Evolutionary conservation across 306 rosid genomes (phyloP), one percentile per base, ranked within the genome.

Genomic region (Pyrus communis): DNA sequence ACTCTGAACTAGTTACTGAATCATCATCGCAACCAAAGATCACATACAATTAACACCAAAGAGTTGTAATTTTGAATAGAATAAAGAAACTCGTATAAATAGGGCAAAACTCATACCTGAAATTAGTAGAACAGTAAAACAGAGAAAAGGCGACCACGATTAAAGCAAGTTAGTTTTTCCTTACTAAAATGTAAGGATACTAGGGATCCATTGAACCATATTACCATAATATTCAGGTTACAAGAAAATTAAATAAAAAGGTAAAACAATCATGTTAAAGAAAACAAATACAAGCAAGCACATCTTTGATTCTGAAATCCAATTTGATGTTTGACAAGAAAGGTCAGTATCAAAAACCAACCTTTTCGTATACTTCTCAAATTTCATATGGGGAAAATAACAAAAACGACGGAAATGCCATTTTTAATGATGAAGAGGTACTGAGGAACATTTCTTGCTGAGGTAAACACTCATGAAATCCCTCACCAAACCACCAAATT

Each of bases 11-110:
- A 51, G 55, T 61, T 45, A 69, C 62, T 69, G 72, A 70, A 74
- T 87, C 88, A 84, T 84, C 88, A 84, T 78, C 54, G 83, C 85
- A 82, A 87, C 88, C 42, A 12, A n/a, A 55, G 22, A 19, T 66
- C 18, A 35, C 17, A 11, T 0, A 66, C 38, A 66, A 4, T 0
- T 66, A 2, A 63, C 30, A 31, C 21, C 22, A 7, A 63, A 14
- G 38, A 5, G 33, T 61, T 12, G 17, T 25, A 12, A 17, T 30
- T 6, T 63, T 30, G 40, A 17, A 66, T 33, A 38, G 1, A 66
- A 19, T 17, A 63, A 63, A 63, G 42, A 30, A 63, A 28, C 23
- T 15, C 0, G 3, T 63, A 17, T 0, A 63, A 14, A 40, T 30
- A 0, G 23, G 40, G 43, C 17, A 30, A 63, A 17, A 63, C 17